These are phyloP conservation scores for Setaria italica DNA, from an alignment of 202 grass and related monocot genomes.

Conservation along the genomic window DNA sequence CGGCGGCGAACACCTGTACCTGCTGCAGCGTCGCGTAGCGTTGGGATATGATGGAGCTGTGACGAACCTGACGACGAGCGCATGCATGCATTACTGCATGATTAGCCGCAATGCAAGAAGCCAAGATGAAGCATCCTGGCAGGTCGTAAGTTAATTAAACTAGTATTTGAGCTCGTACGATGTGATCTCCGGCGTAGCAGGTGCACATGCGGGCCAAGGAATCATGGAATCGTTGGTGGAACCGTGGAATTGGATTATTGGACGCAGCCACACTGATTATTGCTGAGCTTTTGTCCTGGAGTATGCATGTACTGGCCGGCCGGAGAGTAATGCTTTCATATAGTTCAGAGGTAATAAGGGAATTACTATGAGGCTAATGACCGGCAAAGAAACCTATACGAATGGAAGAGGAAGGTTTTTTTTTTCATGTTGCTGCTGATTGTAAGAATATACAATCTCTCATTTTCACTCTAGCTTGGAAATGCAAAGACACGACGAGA, in stretches of 20 bases:
- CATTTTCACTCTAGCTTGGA: too few species aligned
- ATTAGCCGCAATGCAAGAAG: not conserved
- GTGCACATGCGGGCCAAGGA: not conserved
- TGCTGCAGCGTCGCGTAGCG: not conserved
- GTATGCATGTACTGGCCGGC: not conserved
- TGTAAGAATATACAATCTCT: not conserved
- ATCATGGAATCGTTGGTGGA: slow-evolving; percentile 10
- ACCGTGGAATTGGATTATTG: not conserved
- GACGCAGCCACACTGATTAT: not conserved
- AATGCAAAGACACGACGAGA: not conserved
- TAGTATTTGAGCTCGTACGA: not conserved
- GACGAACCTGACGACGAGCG: not conserved
- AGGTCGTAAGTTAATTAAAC: not conserved
- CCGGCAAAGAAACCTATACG: not conserved
- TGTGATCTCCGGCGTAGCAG: slow-evolving; percentile 15
- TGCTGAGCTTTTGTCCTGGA: not conserved
- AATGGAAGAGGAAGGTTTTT: not conserved
- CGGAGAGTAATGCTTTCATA: not conserved
- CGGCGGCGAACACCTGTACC: not conserved
- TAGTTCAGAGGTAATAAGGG: not conserved
- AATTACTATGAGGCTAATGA: not conserved
- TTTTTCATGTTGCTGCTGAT: not conserved
- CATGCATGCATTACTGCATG: not conserved
- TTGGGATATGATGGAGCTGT: not conserved
- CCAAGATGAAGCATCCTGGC: not conserved